phyloP scores from a whole-genome alignment of 2,329 filamentous ascomycete genomes.

The Colletotrichum sp. region DNA sequence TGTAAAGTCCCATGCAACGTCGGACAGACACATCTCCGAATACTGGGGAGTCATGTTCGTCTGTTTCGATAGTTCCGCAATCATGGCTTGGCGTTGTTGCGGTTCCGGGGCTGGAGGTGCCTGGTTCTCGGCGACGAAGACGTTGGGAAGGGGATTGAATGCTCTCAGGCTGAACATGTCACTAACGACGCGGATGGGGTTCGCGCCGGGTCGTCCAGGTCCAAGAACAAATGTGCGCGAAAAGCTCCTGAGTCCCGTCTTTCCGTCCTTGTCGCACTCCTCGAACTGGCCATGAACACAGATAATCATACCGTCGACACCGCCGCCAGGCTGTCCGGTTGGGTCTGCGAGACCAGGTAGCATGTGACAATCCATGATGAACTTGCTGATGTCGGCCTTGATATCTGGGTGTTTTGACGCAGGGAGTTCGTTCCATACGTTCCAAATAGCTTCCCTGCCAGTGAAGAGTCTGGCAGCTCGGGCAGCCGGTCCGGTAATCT shows the following conservation, averaged over 20 bases:
- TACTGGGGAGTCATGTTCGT: conserved; percentile 83
- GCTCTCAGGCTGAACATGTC: conserved; percentile 79
- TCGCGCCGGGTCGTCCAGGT: conserved; percentile 69
- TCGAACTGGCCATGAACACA: conserved; percentile 86
- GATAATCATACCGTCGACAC: conserved; percentile 80
- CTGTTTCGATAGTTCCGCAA: conserved; percentile 75
- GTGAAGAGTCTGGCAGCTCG: conserved; percentile 70
- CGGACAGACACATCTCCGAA: conserved; percentile 79
- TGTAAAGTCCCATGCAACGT: conserved; percentile 81
- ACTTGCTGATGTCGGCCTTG: conserved; percentile 69
- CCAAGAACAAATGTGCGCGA: conserved; percentile 82
- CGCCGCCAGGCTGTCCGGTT: conserved; percentile 61
- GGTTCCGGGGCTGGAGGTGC: conserved; percentile 39
- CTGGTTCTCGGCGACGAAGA: conserved; percentile 34
- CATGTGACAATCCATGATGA: conserved; percentile 82
- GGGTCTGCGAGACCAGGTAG: conserved; percentile 75
- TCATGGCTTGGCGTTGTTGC: conserved; percentile 64
- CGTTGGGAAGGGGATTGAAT: conserved; percentile 57
- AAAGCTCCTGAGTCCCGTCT: conserved; percentile 75
- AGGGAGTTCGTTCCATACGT: conserved; percentile 74
- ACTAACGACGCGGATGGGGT: conserved; percentile 75
- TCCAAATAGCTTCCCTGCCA: conserved; percentile 68
- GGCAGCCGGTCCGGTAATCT: conserved; percentile 64
- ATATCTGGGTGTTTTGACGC: conserved; percentile 77
- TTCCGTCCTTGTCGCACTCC: conserved; percentile 67